Evolutionary conservation across 768 basidiomycete species (phyloP).

Genomic region (Lactifluus pinguis): DNA sequence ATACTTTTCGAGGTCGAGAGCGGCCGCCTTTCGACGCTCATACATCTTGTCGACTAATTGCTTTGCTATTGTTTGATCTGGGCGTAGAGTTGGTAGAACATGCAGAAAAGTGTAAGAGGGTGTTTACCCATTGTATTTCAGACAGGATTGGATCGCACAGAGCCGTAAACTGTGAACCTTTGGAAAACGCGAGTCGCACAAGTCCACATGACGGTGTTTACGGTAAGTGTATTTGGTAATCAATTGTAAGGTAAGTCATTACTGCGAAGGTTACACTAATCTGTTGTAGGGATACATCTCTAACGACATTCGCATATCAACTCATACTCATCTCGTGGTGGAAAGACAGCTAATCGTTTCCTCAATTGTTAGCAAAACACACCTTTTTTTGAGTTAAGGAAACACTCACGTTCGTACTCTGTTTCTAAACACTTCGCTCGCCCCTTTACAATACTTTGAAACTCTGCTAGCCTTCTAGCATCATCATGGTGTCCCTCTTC

Average conservation of each 20-base stretch:
- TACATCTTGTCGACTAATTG: slow-evolving; percentile 91
- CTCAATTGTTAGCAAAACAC: not conserved
- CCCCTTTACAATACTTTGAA: not conserved
- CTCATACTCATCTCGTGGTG: slow-evolving; percentile 6
- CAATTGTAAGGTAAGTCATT: too few relatives aligned
- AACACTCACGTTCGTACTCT: slow-evolving; percentile 7
- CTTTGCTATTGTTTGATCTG: slow-evolving; percentile 67
- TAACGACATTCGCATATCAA: slow-evolving; percentile 12
- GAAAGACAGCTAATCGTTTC: slow-evolving; percentile 1
- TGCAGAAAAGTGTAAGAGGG: not conserved
- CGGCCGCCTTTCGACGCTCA: slow-evolving; percentile 93
- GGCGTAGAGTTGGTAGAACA: slow-evolving; percentile 21
- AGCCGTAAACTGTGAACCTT: too few relatives aligned
- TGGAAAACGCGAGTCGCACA: too few relatives aligned
- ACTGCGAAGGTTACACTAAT: not conserved
- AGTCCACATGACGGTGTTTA: too few relatives aligned
- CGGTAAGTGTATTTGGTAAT: too few relatives aligned
- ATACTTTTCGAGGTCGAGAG: slow-evolving; percentile 92
- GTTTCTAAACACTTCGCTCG: not conserved
- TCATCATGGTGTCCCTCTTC: slow-evolving; percentile 8
- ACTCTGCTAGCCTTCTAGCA: not conserved
- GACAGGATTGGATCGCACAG: too few relatives aligned
- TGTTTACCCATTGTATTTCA: not conserved
- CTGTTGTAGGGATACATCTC: not conserved
- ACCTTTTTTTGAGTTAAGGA: not conserved